Percentiles rank a stretch among this genome's conserved stretches.
Evolutionary conservation across 2,329 filamentous ascomycete species (phyloP).

Genomic region (Penicillium fuscoglaucum): DNA sequence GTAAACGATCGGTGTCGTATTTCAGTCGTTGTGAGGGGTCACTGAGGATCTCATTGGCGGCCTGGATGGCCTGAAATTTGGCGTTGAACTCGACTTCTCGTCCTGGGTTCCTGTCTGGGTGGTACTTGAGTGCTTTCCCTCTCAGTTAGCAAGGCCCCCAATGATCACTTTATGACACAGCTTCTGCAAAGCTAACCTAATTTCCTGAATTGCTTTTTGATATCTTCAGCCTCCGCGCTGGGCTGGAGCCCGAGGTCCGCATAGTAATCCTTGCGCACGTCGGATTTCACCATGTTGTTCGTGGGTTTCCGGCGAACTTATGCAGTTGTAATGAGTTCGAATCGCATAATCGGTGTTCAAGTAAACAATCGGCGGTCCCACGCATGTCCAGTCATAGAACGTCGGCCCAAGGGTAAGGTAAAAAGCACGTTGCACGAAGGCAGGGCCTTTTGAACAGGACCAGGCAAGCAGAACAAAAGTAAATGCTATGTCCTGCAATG

Average conservation of each 20-base stretch:
- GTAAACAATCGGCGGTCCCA: constrained; percentile 7
- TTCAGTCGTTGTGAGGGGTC: constrained; percentile 59
- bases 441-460: background rate
- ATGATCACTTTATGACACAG: background rate
- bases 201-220: constrained; percentile 84
- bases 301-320: constrained; percentile 11
- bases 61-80: constrained; percentile 83
- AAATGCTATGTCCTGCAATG: background rate
- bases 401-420: background rate
- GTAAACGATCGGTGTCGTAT: constrained; percentile 63
- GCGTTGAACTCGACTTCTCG: constrained; percentile 75
- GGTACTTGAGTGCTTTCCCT: constrained; percentile 72
- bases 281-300: constrained; percentile 65
- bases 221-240: constrained; percentile 68
- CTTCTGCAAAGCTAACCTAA: constrained; percentile 58
- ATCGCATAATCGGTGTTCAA: constrained; percentile 18
- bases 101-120: constrained; percentile 86
- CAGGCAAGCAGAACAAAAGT: background rate
- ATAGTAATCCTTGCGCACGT: constrained; percentile 76
- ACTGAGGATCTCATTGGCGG: constrained; percentile 75
- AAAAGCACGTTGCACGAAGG: constrained; percentile 6
- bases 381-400: constrained; percentile 20
- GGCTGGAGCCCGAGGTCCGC: constrained; percentile 73
- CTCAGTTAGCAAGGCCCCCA: background rate
- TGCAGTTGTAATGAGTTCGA: constrained; percentile 10